Evolutionary conservation across 2,329 filamentous ascomycete species (phyloP), one percentile per base, ranked within the genome.

Genomic region (Exophiala sideris): DNA sequence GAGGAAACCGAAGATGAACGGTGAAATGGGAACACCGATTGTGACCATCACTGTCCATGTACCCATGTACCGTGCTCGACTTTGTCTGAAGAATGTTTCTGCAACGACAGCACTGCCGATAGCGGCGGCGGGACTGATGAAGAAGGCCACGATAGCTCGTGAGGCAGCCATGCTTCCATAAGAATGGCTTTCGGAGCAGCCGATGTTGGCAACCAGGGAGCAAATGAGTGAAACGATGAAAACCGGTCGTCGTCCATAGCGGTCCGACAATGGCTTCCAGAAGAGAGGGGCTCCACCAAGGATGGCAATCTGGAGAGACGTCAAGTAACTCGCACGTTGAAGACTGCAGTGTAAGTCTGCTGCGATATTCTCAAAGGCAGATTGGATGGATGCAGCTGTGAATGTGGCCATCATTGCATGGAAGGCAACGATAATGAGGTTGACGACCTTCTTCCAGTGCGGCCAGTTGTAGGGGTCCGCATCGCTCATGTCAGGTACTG

Each of bases 321-420:
- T 81, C 11, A 84, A 69, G 61, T 83, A 84, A 2, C 73, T 76
- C 0, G 78, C 71, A 2, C 67, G 66, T 47, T 79, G 78, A 1
- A 84, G 64, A 9, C 70, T 72, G 36, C 77, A 72, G 14, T 67
- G 67, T 1, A 83, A 66, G 42, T 83, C 79, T 29, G 70, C 66
- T 1, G 79, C 72, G 29, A 84, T 82, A 18, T 73, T 69, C 42
- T 75, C 72, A 61, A 78, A 84, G 3, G 79, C 80, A 2, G 77
- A 76, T 55, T 80, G 78, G 58, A 83, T 81, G 3, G 73, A 68
- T 0, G 79, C 73, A 0, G 80, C 78, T 1, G 73, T 79, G 58
- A 83, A 82, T 1, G 78, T 79, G 41, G 74, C 73, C 76, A 83
- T 83, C 66, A 77, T 77, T 24, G 79, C 77, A 52, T 83, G 79